A percentile compares a stretch with the other conserved stretches of the same genome.
Conservation (phyloP, 169 alveolate genomes). For the Eimeria necatrix region DNA sequence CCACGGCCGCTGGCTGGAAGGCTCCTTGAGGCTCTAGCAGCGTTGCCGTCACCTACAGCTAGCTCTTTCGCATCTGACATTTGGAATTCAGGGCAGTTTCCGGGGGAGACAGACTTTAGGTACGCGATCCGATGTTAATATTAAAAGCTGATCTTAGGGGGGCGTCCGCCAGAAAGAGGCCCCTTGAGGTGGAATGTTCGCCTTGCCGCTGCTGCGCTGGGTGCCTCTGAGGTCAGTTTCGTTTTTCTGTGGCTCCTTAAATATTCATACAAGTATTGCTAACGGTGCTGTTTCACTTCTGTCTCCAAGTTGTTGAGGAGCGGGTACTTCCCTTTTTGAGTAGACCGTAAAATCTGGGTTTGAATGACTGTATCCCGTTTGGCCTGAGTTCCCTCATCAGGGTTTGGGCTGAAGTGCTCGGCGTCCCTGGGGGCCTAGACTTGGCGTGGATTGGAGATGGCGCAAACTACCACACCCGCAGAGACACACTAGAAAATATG, state of each 20-base stretch:
- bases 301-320: not conserved
- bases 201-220: no score
- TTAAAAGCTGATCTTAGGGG: no score
- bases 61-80: not conserved
- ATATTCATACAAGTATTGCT: not conserved
- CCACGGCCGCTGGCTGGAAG: not conserved
- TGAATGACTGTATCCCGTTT: no score
- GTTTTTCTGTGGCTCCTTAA: not conserved
- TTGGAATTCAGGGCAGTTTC: conserved; percentile 20
- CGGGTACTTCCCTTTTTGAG: not conserved
- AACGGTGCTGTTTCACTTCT: not conserved
- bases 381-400: not conserved
- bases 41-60: not conserved
- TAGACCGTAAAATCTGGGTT: no score
- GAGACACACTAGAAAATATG: not conserved
- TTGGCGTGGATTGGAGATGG: conserved; percentile 49
- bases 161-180: no score
- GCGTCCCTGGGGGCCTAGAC: conserved; percentile 21
- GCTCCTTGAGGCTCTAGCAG: not conserved
- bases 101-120: conserved; percentile 54
- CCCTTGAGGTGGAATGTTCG: no score
- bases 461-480: not conserved
- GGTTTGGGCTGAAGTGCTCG: conserved; percentile 40
- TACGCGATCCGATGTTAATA: not conserved
- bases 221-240: not conserved